Conservation (phyloP, 2,329 filamentous ascomycete genomes). For the Neurospora sp. region DNA sequence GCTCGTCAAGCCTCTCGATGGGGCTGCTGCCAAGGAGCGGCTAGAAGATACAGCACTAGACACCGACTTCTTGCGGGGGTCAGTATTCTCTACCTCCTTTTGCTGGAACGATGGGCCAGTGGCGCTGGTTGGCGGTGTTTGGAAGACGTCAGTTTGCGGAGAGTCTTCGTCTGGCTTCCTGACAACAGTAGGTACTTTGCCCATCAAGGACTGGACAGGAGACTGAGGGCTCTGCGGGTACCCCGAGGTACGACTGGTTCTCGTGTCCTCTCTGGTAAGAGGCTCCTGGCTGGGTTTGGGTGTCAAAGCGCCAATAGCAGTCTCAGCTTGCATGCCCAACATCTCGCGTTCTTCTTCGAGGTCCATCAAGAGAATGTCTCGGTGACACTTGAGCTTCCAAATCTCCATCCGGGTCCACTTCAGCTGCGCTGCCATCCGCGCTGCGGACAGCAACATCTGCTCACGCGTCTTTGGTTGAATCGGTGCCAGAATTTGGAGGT, state of each 20-base stretch:
- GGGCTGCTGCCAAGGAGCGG: slow-evolving; percentile 22
- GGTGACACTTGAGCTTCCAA: slow-evolving; percentile 83
- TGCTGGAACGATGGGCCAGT: slow-evolving; percentile 27
- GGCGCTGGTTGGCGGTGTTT: slow-evolving; percentile 36
- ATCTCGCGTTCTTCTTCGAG: slow-evolving; percentile 63
- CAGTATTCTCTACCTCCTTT: slow-evolving; percentile 27
- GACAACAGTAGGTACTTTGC: slow-evolving; percentile 22
- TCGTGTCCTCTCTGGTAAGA: slow-evolving; percentile 23
- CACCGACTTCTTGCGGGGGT: slow-evolving; percentile 31
- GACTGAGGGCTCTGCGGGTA: slow-evolving; percentile 28
- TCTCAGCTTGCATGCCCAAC: slow-evolving; percentile 24
- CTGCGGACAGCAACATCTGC: slow-evolving; percentile 73
- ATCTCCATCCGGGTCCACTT: slow-evolving; percentile 94
- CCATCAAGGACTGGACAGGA: slow-evolving; percentile 21
- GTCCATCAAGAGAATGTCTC: slow-evolving; percentile 77
- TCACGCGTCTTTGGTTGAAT: slow-evolving; percentile 87
- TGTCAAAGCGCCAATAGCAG: slow-evolving; percentile 10
- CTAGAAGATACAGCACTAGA: slow-evolving; percentile 32
- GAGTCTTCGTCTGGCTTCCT: slow-evolving; percentile 27
- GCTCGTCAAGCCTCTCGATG: slow-evolving; percentile 21
- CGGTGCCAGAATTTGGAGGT: slow-evolving; percentile 79
- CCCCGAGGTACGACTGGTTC: slow-evolving; percentile 24
- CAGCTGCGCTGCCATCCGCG: slow-evolving; percentile 73
- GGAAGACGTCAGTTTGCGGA: slow-evolving; percentile 34
- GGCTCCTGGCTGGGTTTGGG: slow-evolving; percentile 11